These are phyloP conservation scores for Brasilioporus rufonigricans DNA, from an alignment of 768 basidiomycete genomes.

Conservation along the genomic window DNA sequence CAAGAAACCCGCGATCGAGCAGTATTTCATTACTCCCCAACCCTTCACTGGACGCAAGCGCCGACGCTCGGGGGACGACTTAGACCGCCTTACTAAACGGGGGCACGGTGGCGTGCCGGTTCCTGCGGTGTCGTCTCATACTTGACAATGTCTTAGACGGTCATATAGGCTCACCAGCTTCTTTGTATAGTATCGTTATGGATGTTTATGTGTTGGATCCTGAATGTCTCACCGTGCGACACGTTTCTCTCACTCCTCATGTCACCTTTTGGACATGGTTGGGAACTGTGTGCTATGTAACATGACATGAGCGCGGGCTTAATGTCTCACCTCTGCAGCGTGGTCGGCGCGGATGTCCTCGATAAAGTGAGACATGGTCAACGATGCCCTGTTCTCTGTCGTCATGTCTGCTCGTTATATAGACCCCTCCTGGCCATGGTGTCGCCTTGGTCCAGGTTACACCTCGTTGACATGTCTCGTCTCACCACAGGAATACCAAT, in stretches of 20 bases:
- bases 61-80: constrained; percentile 25
- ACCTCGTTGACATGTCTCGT: background rate
- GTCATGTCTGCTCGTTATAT: constrained; percentile 4
- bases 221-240: background rate
- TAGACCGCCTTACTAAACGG: constrained; percentile 25
- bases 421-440: background rate
- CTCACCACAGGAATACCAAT: constrained; percentile 7
- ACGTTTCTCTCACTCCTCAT: background rate
- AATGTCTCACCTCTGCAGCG: constrained; percentile 8
- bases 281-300: background rate
- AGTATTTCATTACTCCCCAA: constrained; percentile 34
- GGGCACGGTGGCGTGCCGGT: constrained; percentile 11
- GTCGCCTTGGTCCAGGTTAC: background rate
- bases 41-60: constrained; percentile 24
- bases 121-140: constrained; percentile 14
- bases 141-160: constrained; percentile 6
- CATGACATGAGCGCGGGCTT: background rate
- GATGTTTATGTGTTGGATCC: constrained; percentile 6
- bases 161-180: constrained; percentile 3
- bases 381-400: background rate
- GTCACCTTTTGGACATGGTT: background rate
- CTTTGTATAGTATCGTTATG: constrained; percentile 32
- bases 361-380: constrained; percentile 11
- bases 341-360: background rate
- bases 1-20: constrained; percentile 37